Base-by-base conservation (phyloP, 805 yeast genomes). In the Wickerhamomyces rabaulensis region DNA sequence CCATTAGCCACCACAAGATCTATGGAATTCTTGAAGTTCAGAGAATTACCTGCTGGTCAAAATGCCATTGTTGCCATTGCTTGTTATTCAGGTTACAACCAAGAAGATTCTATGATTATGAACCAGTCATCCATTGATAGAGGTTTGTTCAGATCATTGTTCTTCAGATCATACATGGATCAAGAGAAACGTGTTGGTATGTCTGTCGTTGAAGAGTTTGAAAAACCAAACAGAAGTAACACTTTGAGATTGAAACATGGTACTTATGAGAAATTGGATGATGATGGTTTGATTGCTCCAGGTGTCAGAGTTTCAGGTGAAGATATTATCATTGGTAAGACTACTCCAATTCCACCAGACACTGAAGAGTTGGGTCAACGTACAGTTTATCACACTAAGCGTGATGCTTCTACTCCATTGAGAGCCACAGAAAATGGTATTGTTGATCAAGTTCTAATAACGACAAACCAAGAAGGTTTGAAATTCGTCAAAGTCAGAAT, bases 101-200 rank as follows among this genome's bases (percentile, higher is more conserved):
- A 94, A 76, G 99, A 94, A 85, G 99, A 94, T 85, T 94, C 99
- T 38, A 89, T 94, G 94, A 94, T 94, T 73, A 94, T 94, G 99
- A 94, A 94, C 68, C 99, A 94, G 74, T 85, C 96, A 10, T 87
- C 96, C 33, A 94, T 94, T 64, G 99, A 94, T 68, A 78, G 98
- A 62, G 99, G 99, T 47, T 73, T 94, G 60, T 94, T 94, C 76
- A 77, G 99, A 70, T 90, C 97, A 10, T 75, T 94, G 63, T 94
- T 92, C 72, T 94, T 91, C 76, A 79, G 99, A 67, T 88, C 98
- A 2, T 94, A 94, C 67, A 91, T 92, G 96, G 99, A 94, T 67
- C 96, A 92, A 69, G 99, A 94, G 66, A 87, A 95, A 70, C 83
- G 97, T 66, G 92, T 90, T 61, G 99, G 99, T 71, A 95, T 95